Base-by-base conservation (phyloP, 2,329 filamentous ascomycete genomes). In the Apiospora pterosperma region DNA sequence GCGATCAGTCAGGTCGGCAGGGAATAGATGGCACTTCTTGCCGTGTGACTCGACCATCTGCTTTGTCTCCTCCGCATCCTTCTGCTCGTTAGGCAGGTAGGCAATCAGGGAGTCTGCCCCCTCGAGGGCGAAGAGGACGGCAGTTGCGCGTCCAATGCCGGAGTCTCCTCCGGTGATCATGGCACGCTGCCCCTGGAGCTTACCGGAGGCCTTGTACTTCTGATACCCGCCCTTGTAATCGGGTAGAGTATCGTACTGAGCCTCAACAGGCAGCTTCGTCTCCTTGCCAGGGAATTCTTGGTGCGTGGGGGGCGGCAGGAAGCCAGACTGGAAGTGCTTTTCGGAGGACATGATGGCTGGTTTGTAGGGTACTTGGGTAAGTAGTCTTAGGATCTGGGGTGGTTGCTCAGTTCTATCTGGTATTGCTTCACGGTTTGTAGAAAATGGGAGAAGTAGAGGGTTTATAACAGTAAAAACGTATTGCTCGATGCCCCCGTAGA, bases 121-220 rank as follows among this genome's bases (percentile, higher is more conserved):
- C 76, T 96, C 92, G 84, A 92, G 90, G 42, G 92, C 92, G 71
- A 90, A 96, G 0, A 96, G 82, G 19, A 95, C 84, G 1, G 92
- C 91, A 1, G 89, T 86, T 1, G 92, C 88, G 41, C 91, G 87
- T 7, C 92, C 91, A 68, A 96, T 95, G 1, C 92, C 92, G 7
- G 86, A 90, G 76, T 95, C 92, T 4, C 92, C 92, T 19, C 92
- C 92, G 0, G 92, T 95, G 71, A 96, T 95, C 65, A 96, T 77
- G 8, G 92, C 91, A 65, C 87, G 91, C 77, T 90, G 92, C 67
- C 88, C 91, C 71, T 86, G 78, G 7, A 96, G 85, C 79, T 96
- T 96, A 60, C 88, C 88, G 1, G 92, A 90, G 4, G 90, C 86
- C 73, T 89, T 88, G 80, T 96, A 95, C 59, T 84, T 84, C 71